These are phyloP conservation scores for Brettanomyces custersianus DNA, from an alignment of 805 yeast species.

Conservation along the genomic window DNA sequence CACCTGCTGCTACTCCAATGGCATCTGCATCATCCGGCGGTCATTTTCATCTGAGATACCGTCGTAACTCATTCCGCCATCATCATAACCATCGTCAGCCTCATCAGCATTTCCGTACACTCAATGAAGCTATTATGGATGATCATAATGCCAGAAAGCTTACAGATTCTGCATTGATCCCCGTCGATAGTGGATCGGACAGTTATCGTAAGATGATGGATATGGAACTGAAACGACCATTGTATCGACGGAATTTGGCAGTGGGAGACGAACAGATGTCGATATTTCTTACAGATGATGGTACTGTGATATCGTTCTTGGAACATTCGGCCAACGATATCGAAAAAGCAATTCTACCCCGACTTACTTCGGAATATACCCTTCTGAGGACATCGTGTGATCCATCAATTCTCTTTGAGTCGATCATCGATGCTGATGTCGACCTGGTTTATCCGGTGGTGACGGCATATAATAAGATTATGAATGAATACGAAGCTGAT, in stretches of 20 bases:
- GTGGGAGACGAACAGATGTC: slow-evolving; percentile 53
- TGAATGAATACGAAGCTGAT: slow-evolving; percentile 43
- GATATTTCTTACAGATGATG: slow-evolving; percentile 34
- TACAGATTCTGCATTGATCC: slow-evolving; percentile 24
- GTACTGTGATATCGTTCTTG: slow-evolving; percentile 45
- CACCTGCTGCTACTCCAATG: not conserved
- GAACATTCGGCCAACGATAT: slow-evolving; percentile 48
- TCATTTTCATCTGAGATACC: not conserved
- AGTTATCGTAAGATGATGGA: slow-evolving; percentile 16
- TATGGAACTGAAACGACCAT: slow-evolving; percentile 35
- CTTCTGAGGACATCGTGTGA: slow-evolving; percentile 42
- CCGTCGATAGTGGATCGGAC: slow-evolving; percentile 4
- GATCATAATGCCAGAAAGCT: slow-evolving; percentile 24
- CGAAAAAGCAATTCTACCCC: slow-evolving; percentile 40
- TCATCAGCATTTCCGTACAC: slow-evolving; percentile 4
- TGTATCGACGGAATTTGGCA: slow-evolving; percentile 30
- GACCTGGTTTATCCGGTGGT: slow-evolving; percentile 46
- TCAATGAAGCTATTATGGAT: slow-evolving; percentile 15
- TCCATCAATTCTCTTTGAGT: slow-evolving; percentile 43
- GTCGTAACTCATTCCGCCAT: not conserved
- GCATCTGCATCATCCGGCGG: not conserved
- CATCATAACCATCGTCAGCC: not conserved
- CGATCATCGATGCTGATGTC: slow-evolving; percentile 44
- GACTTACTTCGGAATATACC: slow-evolving; percentile 38
- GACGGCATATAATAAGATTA: slow-evolving; percentile 39